Base-by-base conservation (phyloP, 2,329 filamentous ascomycete species). In the Neopestalotiopsis sp. region DNA sequence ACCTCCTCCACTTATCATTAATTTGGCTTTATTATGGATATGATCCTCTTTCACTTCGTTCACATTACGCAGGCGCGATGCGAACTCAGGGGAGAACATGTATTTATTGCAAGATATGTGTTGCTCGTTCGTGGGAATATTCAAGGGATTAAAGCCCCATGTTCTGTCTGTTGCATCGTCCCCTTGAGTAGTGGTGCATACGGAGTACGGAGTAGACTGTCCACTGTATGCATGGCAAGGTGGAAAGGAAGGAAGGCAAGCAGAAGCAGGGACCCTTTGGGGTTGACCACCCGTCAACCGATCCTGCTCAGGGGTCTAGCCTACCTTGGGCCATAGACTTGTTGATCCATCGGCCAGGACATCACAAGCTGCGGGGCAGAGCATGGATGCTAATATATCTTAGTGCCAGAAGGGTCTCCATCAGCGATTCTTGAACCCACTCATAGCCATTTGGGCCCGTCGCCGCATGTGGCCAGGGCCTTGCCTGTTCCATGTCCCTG, bases 301-400 rank as follows among this genome's bases (percentile, higher is more conserved):
- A 52, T 52, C 45, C 45, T 9, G 24, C 17, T 52, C 45, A 52
- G 45, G 45, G 45, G 45, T 52, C 45, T 52, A 52, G 45, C 45
- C 45, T 20, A 52, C 17, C 45, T 17, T 38, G n/a, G 45, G 17
- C 17, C 45, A n/a, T 14, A 52, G 45, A 52, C 34, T 1, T 38
- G 34, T 10, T 38, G 34, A 52, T 9, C 45, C 45, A 20, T 52
- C 45, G 24, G 45, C 45, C 45, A 52, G 45, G 9, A 20, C 45
- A 52, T 52, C 45, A n/a, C 45, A 52, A 20, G 45, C 45, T 52
- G 45, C 45, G 45, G 45, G 45, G 45, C 45, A 52, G 17, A 52
- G 45, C 45, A 52, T 52, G 45, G 45, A 20, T 52, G 45, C 45
- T 52, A 52, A 52, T 52, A 52, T 52, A 52, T 52, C 45, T 52